Evolutionary conservation across 2,329 filamentous ascomycete genomes (phyloP).

Genomic region (Niveomyces coronatus): DNA sequence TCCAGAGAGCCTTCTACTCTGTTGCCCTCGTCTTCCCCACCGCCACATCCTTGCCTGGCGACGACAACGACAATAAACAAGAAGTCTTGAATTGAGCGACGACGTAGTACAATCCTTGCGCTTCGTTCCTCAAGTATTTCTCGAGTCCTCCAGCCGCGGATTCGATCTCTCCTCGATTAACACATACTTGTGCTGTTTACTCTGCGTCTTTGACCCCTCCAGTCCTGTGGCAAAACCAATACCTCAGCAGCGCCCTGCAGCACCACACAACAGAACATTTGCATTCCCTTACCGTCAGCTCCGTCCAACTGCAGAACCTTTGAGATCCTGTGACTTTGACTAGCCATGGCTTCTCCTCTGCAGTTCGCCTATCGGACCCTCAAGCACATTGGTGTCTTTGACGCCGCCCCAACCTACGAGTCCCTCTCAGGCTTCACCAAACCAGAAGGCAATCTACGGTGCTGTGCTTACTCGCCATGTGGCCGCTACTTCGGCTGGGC

Average conservation of each 20-base stretch:
- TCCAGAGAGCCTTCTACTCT: conserved; percentile 3
- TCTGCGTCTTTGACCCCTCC: conserved; percentile 2
- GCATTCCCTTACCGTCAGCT: conserved; percentile 12
- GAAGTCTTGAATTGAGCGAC: not conserved
- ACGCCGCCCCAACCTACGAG: conserved; percentile 83
- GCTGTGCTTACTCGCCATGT: conserved; percentile 90
- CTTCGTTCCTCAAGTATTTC: conserved; percentile 1
- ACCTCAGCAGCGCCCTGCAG: conserved; percentile 7
- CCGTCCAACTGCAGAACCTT: conserved; percentile 13
- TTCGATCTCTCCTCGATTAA: conserved; percentile 3
- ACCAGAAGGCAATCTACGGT: conserved; percentile 89
- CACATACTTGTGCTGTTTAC: conserved; percentile 5
- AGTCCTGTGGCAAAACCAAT: conserved; percentile 2
- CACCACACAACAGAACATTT: conserved; percentile 10
- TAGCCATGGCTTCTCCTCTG: conserved; percentile 88
- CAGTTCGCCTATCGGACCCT: conserved; percentile 97
- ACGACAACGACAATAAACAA: not conserved
- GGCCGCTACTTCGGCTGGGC: conserved; percentile 96
- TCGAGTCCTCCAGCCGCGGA: conserved; percentile 7
- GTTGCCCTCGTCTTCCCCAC: conserved; percentile 8
- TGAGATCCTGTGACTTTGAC: conserved; percentile 65
- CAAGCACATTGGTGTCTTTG: conserved; percentile 89
- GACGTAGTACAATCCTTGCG: conserved; percentile 6
- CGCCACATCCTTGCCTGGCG: conserved; percentile 9
- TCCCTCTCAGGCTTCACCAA: conserved; percentile 72